Evolutionary conservation across 2,329 filamentous ascomycete species (phyloP).

Genomic region (Penicillium sclerotiorum): DNA sequence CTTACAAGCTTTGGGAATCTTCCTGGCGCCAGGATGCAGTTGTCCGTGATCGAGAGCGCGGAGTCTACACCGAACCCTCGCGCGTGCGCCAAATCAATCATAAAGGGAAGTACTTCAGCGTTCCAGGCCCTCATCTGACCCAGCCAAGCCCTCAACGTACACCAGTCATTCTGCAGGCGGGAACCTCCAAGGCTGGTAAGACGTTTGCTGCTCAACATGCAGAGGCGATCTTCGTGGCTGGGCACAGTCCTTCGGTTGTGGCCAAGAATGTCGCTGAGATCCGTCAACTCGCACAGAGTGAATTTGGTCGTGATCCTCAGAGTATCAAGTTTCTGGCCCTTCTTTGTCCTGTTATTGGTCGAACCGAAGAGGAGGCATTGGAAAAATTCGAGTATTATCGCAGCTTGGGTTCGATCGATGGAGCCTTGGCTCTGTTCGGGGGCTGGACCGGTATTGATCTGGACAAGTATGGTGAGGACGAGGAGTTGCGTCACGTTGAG

Average conservation of each 20-base stretch:
- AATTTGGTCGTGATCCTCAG: conserved; percentile 59
- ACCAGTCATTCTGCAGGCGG: conserved; percentile 70
- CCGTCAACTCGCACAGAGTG: conserved; percentile 55
- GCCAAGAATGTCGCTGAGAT: conserved; percentile 66
- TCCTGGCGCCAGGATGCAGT: conserved; percentile 71
- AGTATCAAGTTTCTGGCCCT: conserved; percentile 70
- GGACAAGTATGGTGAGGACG: conserved; percentile 61
- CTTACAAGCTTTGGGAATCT: conserved; percentile 68
- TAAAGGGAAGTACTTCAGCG: conserved; percentile 63
- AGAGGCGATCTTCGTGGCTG: conserved; percentile 70
- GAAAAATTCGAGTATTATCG: conserved; percentile 65
- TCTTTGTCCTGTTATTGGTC: conserved; percentile 66
- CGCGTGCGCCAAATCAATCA: conserved; percentile 69
- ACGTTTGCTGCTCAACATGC: conserved; percentile 70
- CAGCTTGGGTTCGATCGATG: conserved; percentile 65
- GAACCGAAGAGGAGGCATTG: conserved; percentile 66
- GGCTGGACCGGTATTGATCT: conserved; percentile 74
- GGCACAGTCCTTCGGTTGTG: conserved; percentile 64
- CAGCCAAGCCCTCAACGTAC: conserved; percentile 69
- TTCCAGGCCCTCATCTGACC: conserved; percentile 67
- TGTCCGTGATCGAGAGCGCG: conserved; percentile 58
- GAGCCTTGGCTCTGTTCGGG: conserved; percentile 70
- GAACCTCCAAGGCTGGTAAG: conserved; percentile 67
- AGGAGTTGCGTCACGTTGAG: conserved; percentile 65
- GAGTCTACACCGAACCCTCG: conserved; percentile 61